Evolutionary conservation across 495 filamentous ascomycete species (phyloP).

Genomic region (Penicillium ucsense): DNA sequence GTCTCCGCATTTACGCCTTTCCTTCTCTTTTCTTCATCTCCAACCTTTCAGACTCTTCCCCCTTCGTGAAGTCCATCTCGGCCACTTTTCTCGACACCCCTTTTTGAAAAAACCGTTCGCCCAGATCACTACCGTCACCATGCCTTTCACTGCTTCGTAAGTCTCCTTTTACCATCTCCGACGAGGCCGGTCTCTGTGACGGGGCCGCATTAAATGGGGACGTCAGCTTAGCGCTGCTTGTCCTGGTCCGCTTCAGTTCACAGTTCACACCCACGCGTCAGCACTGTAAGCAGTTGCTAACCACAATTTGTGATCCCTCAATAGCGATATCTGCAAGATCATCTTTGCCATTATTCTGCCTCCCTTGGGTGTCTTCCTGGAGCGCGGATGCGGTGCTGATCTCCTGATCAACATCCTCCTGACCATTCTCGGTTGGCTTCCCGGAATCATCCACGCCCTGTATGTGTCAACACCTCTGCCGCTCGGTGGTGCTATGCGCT

Average conservation of each 20-base stretch:
- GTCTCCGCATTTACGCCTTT: slow-evolving; percentile 12
- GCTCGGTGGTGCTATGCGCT: background rate
- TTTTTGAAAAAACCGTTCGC: background rate
- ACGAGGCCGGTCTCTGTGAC: slow-evolving; percentile 18
- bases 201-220: slow-evolving; percentile 12
- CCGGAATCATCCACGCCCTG: slow-evolving; percentile 67
- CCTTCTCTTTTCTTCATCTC: slow-evolving; percentile 1
- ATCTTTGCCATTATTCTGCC: slow-evolving; percentile 80
- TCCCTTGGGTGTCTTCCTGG: slow-evolving; percentile 84
- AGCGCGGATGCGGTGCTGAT: slow-evolving; percentile 74
- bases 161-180: slow-evolving; percentile 9
- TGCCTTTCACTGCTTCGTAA: slow-evolving; percentile 60
- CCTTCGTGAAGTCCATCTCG: background rate
- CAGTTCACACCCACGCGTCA: too few species aligned
- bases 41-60: background rate
- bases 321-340: slow-evolving; percentile 86
- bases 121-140: slow-evolving; percentile 20
- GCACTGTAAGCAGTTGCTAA: too few species aligned
- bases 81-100: background rate
- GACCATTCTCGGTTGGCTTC: slow-evolving; percentile 74
- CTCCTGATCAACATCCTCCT: slow-evolving; percentile 81
- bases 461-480: slow-evolving; percentile 27
- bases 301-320: background rate
- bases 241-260: too few species aligned
- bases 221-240: too few species aligned